Evolutionary conservation across 768 basidiomycete species (phyloP).

Genomic region (Tricholoma saponaceum): DNA sequence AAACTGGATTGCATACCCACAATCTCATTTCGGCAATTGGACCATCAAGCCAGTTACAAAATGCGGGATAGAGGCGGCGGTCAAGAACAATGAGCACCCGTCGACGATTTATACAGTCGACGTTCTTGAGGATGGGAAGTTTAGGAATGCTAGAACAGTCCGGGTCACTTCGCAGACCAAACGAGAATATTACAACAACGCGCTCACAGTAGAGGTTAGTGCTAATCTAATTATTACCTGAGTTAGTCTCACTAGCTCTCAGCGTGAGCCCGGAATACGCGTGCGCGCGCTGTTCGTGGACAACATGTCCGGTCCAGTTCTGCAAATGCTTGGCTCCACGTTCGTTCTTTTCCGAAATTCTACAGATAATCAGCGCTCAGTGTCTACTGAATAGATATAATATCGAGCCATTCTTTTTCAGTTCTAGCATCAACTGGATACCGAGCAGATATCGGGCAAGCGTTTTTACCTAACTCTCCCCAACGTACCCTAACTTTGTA

Average conservation of each 20-base stretch:
- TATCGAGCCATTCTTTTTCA: constrained; percentile 67
- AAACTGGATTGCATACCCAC: constrained; percentile 35
- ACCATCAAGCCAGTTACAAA: constrained; percentile 38
- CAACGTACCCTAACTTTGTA: not conserved
- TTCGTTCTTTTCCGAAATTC: constrained; percentile 18
- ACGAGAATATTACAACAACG: constrained; percentile 35
- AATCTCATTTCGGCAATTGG: constrained; percentile 55
- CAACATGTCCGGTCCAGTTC: constrained; percentile 44
- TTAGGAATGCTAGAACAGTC: constrained; percentile 25
- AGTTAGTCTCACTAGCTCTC: not conserved
- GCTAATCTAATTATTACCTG: not conserved
- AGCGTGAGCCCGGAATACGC: constrained; percentile 30
- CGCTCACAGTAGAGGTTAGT: constrained; percentile 32
- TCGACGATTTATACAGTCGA: constrained; percentile 38
- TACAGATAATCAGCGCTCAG: not conserved
- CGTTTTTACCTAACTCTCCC: not conserved
- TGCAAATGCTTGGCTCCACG: constrained; percentile 61
- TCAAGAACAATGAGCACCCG: constrained; percentile 4
- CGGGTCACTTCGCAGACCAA: constrained; percentile 18
- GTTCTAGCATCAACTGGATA: constrained; percentile 63
- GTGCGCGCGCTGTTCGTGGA: constrained; percentile 51
- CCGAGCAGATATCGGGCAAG: constrained; percentile 61
- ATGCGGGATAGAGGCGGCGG: constrained; percentile 36
- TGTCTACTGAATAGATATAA: constrained; percentile 35
- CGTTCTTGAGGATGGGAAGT: constrained; percentile 33